Evolutionary conservation across 495 filamentous ascomycete genomes (phyloP).

Genomic region (Chaetomium cochliodes): DNA sequence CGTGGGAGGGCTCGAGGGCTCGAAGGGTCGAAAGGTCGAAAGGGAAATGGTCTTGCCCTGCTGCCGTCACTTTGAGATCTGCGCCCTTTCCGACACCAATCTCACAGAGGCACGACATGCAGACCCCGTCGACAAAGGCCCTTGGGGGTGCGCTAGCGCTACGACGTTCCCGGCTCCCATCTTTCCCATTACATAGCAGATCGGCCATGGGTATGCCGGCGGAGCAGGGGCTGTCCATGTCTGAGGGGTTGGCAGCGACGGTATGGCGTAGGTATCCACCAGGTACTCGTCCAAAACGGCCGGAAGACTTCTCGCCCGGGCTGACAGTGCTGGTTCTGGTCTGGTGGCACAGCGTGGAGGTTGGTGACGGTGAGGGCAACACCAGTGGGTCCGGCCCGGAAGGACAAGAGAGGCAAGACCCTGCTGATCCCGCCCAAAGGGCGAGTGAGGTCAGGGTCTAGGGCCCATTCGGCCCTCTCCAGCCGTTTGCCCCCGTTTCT

Average conservation of each 20-base stretch:
- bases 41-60: slow-evolving; percentile 8
- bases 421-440: slow-evolving; percentile 36
- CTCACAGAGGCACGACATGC: slow-evolving; percentile 14
- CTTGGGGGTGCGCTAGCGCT: background rate
- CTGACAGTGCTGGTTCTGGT: background rate
- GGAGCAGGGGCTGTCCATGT: slow-evolving; percentile 33
- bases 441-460: slow-evolving; percentile 4
- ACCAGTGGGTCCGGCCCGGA: background rate
- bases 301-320: background rate
- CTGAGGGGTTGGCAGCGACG: slow-evolving; percentile 23
- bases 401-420: slow-evolving; percentile 35
- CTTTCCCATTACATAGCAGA: slow-evolving; percentile 32
- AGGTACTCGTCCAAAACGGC: background rate
- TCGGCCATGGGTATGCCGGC: slow-evolving; percentile 37
- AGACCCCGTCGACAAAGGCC: background rate
- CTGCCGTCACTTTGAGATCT: slow-evolving; percentile 19
- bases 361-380: slow-evolving; percentile 13
- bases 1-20: background rate
- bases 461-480: background rate
- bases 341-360: slow-evolving; percentile 6
- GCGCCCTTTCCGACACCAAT: slow-evolving; percentile 9
- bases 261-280: slow-evolving; percentile 4
- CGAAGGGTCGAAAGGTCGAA: slow-evolving; percentile 3
- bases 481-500: background rate
- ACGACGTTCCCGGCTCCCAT: slow-evolving; percentile 17